Percentiles rank a stretch among this genome's conserved stretches.
Conservation (phyloP, 805 yeast genomes). For the Saccharomycopsis javanensis region DNA sequence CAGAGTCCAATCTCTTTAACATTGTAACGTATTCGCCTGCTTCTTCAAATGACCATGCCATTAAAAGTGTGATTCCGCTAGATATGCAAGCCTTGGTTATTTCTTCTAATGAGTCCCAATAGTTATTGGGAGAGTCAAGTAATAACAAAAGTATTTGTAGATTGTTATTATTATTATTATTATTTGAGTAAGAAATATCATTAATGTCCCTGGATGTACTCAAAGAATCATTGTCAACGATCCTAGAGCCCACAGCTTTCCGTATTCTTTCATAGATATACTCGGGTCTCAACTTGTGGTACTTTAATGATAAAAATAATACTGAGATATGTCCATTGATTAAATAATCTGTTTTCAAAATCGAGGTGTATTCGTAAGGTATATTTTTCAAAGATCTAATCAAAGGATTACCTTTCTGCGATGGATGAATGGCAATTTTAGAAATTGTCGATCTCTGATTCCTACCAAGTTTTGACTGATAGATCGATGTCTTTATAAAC, state of each 20-base stretch:
- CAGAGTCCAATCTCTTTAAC: slow-evolving; percentile 11
- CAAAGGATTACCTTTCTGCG: slow-evolving; percentile 68
- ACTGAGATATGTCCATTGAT: slow-evolving; percentile 47
- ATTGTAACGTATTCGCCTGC: slow-evolving; percentile 28
- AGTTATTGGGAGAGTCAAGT: slow-evolving; percentile 30
- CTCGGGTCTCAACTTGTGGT: slow-evolving; percentile 70
- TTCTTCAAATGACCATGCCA: slow-evolving; percentile 41
- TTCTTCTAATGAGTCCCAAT: slow-evolving; percentile 34
- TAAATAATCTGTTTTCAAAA: slow-evolving; percentile 51
- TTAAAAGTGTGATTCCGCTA: slow-evolving; percentile 32
- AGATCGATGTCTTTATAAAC: slow-evolving; percentile 15
- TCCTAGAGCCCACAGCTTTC: slow-evolving; percentile 19
- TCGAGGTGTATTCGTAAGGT: slow-evolving; percentile 43
- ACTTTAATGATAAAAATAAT: slow-evolving; percentile 56
- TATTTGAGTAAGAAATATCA: neutral
- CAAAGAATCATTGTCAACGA: neutral
- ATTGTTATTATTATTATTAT: neutral
- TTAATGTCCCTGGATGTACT: neutral
- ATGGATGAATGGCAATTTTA: slow-evolving; percentile 35
- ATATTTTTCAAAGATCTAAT: slow-evolving; percentile 43
- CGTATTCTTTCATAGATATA: slow-evolving; percentile 53
- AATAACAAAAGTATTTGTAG: slow-evolving; percentile 9
- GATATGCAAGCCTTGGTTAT: slow-evolving; percentile 32
- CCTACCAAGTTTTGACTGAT: slow-evolving; percentile 11
- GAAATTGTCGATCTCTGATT: slow-evolving; percentile 13